phyloP scores from a whole-genome alignment of 306 rosid genomes.

The Prunus dulcis region DNA sequence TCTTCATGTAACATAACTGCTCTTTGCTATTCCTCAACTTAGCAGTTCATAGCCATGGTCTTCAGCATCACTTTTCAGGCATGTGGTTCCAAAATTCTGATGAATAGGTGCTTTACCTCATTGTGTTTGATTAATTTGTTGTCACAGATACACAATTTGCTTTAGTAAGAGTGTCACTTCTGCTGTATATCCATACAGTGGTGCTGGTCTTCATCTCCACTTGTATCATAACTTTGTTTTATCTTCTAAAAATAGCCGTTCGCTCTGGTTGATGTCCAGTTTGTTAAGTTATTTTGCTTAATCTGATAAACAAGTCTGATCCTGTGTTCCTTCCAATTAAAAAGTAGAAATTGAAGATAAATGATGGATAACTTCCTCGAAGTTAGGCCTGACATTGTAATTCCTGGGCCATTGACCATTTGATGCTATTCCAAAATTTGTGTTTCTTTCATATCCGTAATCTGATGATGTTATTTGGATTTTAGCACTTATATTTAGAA shows the following conservation, averaged over 20 bases:
- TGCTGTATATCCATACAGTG: not conserved
- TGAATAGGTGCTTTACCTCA: not conserved
- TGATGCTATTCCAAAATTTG: not conserved
- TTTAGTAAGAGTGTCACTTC: too few relatives aligned
- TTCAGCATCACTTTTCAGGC: not conserved
- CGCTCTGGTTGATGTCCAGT: not conserved
- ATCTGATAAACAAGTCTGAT: not conserved
- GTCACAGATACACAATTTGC: not conserved
- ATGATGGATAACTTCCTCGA: not conserved
- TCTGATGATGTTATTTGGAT: not conserved
- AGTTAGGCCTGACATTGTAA: not conserved
- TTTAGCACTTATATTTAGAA: not conserved
- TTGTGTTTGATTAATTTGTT: too few relatives aligned
- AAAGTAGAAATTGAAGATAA: not conserved
- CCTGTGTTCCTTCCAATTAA: not conserved
- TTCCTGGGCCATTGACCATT: not conserved
- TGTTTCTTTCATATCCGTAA: not conserved
- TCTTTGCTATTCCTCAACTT: not conserved
- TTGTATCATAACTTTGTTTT: not conserved
- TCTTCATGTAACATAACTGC: not conserved
- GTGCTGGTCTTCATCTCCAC: not conserved
- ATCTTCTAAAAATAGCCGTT: not conserved
- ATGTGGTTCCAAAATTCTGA: not conserved
- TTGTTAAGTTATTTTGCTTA: not conserved
- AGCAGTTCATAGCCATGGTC: not conserved